These are phyloP conservation scores for Naganishia vaughanmartiniae DNA, from an alignment of 768 basidiomycete genomes.

Conservation along the genomic window DNA sequence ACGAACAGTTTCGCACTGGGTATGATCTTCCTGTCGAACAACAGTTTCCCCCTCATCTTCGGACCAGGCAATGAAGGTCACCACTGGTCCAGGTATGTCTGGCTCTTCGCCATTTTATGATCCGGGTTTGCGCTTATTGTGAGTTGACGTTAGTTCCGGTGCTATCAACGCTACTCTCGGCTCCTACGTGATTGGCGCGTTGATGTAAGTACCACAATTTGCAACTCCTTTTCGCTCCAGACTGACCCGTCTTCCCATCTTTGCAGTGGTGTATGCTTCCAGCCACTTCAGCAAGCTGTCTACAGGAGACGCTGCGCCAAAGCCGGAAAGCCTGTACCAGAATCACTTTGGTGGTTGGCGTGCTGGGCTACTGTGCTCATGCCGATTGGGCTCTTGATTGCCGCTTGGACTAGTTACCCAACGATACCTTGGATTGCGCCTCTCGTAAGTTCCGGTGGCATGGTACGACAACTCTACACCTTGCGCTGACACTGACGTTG, in stretches of 20 bases:
- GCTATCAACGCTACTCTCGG: constrained; percentile 40
- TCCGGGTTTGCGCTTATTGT: neutral
- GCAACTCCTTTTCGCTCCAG: neutral
- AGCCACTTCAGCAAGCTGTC: constrained; percentile 37
- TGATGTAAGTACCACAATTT: constrained; percentile 28
- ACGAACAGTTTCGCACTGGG: constrained; percentile 36
- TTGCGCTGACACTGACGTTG: neutral
- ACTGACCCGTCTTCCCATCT: neutral
- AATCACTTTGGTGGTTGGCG: constrained; percentile 42
- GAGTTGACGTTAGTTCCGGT: constrained; percentile 32
- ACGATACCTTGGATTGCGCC: constrained; percentile 38
- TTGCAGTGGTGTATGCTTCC: constrained; percentile 37
- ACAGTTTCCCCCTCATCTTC: constrained; percentile 43
- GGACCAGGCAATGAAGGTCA: constrained; percentile 41
- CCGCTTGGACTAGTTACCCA: constrained; percentile 36
- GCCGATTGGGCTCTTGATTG: constrained; percentile 39
- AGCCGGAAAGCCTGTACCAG: constrained; percentile 31
- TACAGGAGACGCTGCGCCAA: constrained; percentile 29
- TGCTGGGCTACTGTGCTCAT: constrained; percentile 40
- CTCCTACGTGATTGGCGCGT: constrained; percentile 40
- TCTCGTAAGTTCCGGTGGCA: neutral
- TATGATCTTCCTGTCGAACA: constrained; percentile 45
- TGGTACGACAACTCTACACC: neutral
- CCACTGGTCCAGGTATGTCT: constrained; percentile 38
- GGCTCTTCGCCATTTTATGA: neutral